Base-by-base conservation (phyloP, 805 yeast genomes). In the Metschnikowia kunwiensis region DNA sequence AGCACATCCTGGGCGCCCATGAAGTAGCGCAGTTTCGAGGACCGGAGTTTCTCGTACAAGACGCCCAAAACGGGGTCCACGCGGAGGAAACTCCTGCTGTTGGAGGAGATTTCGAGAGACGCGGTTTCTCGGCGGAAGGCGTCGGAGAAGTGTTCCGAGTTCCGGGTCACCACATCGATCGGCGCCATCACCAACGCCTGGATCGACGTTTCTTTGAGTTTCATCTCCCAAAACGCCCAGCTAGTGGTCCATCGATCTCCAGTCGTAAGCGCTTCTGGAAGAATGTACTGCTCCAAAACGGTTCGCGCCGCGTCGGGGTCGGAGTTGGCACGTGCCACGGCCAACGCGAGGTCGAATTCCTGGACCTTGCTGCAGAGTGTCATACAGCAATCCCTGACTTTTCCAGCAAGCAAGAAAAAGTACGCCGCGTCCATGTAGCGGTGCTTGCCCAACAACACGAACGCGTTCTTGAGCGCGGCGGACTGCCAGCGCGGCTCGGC, bases 391-490 rank as follows among this genome's bases (percentile, higher is more conserved):
- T 93, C 97, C 36, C 74, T 74, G 10, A 86, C 60, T 1, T 88
- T 68, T 33, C 73, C 88, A 0, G 85, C 96, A 9, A 91, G 67
- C 23, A 91, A 59, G 59, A 91, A 91, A 56, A 93, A 89, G 15
- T 82, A 79, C 0, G 97, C 96, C 0, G 97, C 95, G 58, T 88
- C 94, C 55, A 74, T 63, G 52, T 74, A 85, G 27, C 97, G 66
- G 58, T 89, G 98, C 52, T 87, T 87, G 43, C 97, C 86, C 46
- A 93, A 58, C 27, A 91, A 63, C 0, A 86, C 97, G 67, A 78
- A 91, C 0, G 97, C 97, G 61, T 91, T 91, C 53, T 93, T 93
- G 50, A 79, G 60, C 0, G 97, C 97, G 1, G 97, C 96, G 0
- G 85, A 70, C 48, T 70, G 76, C 96, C 97, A 89, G 33, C 96